A percentile compares a stretch with the other conserved stretches of the same genome.
Evolutionary conservation across 2,329 filamentous ascomycete genomes (phyloP).

Genomic region (Ophiostoma australiae): DNA sequence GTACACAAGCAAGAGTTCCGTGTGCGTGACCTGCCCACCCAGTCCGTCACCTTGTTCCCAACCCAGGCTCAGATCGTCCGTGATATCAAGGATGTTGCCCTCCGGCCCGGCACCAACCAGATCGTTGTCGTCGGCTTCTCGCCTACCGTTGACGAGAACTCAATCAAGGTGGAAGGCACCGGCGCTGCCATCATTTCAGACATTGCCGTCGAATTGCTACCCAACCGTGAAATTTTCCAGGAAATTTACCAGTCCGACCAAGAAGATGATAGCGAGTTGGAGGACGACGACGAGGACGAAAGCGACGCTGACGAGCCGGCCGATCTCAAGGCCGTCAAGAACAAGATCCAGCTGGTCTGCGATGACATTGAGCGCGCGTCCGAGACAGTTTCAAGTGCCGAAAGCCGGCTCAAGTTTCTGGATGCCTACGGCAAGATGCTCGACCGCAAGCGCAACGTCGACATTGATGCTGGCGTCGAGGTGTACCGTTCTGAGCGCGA

Average conservation of each 20-base stretch:
- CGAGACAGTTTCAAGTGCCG: conserved; percentile 36
- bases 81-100: conserved; percentile 51
- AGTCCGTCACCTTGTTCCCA: conserved; percentile 60
- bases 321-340: conserved; percentile 33
- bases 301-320: conserved; percentile 30
- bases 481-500: conserved; percentile 42
- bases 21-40: conserved; percentile 53
- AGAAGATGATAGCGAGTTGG: conserved; percentile 33
- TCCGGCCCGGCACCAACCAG: conserved; percentile 53
- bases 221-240: conserved; percentile 50
- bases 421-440: conserved; percentile 39
- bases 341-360: conserved; percentile 33
- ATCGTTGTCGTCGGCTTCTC: conserved; percentile 53
- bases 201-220: conserved; percentile 55
- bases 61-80: conserved; percentile 55
- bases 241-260: conserved; percentile 50
- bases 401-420: conserved; percentile 40
- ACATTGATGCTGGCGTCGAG: conserved; percentile 38
- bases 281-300: conserved; percentile 29
- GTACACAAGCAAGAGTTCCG: conserved; percentile 47
- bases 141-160: conserved; percentile 49
- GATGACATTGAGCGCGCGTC: conserved; percentile 33
- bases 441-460: conserved; percentile 34
- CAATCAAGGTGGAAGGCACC: conserved; percentile 56
- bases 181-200: conserved; percentile 57